Percentiles rank a stretch among this genome's conserved stretches.
Evolutionary conservation across 371 early-diverging fungal genomes (phyloP).

Genomic region (Enteropsectra breve): DNA sequence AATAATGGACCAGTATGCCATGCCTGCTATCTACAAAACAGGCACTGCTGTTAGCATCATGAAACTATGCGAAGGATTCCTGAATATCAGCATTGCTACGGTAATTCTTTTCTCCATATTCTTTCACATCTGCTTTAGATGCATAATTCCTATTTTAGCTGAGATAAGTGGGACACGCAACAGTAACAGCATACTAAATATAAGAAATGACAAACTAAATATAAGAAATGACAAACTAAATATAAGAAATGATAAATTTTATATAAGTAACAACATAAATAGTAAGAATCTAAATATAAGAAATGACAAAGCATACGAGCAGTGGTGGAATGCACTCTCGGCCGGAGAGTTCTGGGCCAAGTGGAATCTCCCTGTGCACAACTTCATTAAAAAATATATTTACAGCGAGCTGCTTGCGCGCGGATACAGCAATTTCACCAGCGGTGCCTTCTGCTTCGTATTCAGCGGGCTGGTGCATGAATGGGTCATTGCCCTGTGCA

Average conservation of each 20-base stretch:
- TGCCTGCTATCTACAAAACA: conserved; percentile 44
- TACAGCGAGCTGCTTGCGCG: conserved; percentile 70
- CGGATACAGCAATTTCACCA: conserved; percentile 66
- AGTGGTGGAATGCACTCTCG: conserved; percentile 91
- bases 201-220: too few species aligned
- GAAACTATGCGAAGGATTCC: conserved; percentile 25
- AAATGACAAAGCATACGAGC: conserved; percentile 93
- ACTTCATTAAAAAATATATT: conserved; percentile 78
- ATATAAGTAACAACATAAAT: too few species aligned
- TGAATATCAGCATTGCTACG: conserved; percentile 36
- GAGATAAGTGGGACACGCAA: conserved; percentile 81
- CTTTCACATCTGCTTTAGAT: conserved; percentile 77
- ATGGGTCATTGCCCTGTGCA: conserved; percentile 69
- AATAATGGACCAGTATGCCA: conserved; percentile 50
- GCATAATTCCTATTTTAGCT: conserved; percentile 81
- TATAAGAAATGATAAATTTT: too few species aligned
- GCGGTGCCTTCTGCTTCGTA: conserved; percentile 72
- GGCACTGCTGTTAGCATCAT: background rate
- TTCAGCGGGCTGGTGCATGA: conserved; percentile 76
- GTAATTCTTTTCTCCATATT: conserved; percentile 68
- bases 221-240: too few species aligned
- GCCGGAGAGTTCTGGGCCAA: conserved; percentile 84
- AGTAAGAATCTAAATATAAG: too few species aligned
- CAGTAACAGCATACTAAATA: too few species aligned
- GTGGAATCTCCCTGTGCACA: conserved; percentile 93